Conservation (phyloP, 2,329 filamentous ascomycete genomes). For the Emergomyces pasteurianus region DNA sequence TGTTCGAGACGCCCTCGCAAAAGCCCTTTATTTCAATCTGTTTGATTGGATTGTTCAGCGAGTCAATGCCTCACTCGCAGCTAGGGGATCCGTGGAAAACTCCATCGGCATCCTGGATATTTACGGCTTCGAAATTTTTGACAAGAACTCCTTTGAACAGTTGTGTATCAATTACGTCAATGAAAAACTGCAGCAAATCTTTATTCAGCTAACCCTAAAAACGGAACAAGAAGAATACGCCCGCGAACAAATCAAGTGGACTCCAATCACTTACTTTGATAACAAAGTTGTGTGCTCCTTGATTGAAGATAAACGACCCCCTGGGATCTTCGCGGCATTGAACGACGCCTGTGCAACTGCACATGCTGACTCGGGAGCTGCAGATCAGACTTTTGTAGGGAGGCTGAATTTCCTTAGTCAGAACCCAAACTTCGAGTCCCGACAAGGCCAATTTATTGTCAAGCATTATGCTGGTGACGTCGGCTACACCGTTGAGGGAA, state of each 20-base stretch:
- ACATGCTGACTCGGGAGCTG: slow-evolving; percentile 85
- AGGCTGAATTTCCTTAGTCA: slow-evolving; percentile 75
- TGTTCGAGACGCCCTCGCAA: slow-evolving; percentile 81
- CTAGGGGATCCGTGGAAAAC: slow-evolving; percentile 62
- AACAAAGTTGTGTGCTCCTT: slow-evolving; percentile 98
- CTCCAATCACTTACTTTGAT: slow-evolving; percentile 97
- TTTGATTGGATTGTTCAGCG: slow-evolving; percentile 98
- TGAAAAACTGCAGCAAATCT: slow-evolving; percentile 97
- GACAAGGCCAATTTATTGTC: slow-evolving; percentile 94
- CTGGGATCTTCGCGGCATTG: slow-evolving; percentile 86
- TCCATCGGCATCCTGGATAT: slow-evolving; percentile 97
- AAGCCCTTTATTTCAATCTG: slow-evolving; percentile 93
- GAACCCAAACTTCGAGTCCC: slow-evolving; percentile 79
- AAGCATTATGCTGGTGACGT: slow-evolving; percentile 99
- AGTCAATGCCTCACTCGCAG: slow-evolving; percentile 77
- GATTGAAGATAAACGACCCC: slow-evolving; percentile 82
- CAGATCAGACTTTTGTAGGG: slow-evolving; percentile 91
- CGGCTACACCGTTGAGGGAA: slow-evolving; percentile 83
- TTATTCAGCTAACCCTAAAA: slow-evolving; percentile 93
- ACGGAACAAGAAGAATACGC: slow-evolving; percentile 97
- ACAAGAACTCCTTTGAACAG: slow-evolving; percentile 98
- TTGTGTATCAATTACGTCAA: slow-evolving; percentile 99
- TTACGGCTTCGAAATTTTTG: slow-evolving; percentile 98
- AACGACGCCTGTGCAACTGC: slow-evolving; percentile 99
- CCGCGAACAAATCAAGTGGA: slow-evolving; percentile 94